Evolutionary conservation across 306 rosid genomes (phyloP).

Genomic region (Castanea sativa): DNA sequence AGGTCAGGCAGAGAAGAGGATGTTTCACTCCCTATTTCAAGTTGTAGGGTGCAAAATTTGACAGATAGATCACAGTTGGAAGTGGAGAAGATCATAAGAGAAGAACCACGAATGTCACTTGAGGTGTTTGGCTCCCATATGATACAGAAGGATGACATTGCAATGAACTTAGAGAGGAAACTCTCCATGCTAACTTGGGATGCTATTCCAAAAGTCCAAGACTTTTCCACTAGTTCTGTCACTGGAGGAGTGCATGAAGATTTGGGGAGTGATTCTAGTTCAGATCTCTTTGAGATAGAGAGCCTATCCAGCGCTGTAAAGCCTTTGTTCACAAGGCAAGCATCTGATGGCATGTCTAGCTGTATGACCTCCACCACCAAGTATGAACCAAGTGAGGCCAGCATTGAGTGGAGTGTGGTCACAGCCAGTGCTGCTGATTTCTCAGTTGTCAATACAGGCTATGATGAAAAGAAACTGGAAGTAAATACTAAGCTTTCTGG

Average conservation of each 20-base stretch:
- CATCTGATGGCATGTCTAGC: conserved; percentile 27
- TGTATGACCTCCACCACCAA: conserved; percentile 16
- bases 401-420: conserved; percentile 43
- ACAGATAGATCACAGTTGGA: conserved; percentile 7
- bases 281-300: conserved; percentile 55
- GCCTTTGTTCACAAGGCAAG: conserved; percentile 10
- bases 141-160: conserved; percentile 17
- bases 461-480: conserved; percentile 27
- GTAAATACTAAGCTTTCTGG: not conserved
- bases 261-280: conserved; percentile 44
- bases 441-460: conserved; percentile 7
- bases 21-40: conserved; percentile 17
- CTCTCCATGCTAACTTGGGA: conserved; percentile 46
- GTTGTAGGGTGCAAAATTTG: conserved; percentile 6
- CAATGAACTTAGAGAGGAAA: conserved; percentile 38
- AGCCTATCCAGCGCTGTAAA: conserved; percentile 23
- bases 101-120: conserved; percentile 31
- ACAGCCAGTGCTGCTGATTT: conserved; percentile 23
- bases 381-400: conserved; percentile 40
- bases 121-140: conserved; percentile 42
- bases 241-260: conserved; percentile 20
- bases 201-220: conserved; percentile 43
- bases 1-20: conserved; percentile 28
- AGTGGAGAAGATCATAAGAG: conserved; percentile 10
- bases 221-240: conserved; percentile 3